These are phyloP conservation scores for Microsporum audouinii DNA, from an alignment of 2,329 filamentous ascomycete genomes.

Conservation along the genomic window DNA sequence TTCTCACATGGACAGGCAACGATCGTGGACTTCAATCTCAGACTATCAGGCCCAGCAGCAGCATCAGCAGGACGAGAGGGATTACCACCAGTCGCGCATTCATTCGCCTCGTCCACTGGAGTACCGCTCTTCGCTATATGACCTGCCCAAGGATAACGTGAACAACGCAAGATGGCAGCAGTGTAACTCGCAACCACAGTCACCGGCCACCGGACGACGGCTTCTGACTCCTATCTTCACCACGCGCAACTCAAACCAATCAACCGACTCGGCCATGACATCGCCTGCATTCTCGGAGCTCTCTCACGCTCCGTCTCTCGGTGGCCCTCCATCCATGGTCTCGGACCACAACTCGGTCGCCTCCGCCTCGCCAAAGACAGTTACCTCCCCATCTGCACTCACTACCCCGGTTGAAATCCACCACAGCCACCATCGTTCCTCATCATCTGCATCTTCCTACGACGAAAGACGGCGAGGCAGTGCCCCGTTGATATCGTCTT, in stretches of 20 bases:
- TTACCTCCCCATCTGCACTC: constrained; percentile 32
- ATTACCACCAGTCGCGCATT: not conserved
- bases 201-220: constrained; percentile 16
- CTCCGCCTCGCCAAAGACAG: constrained; percentile 46
- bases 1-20: constrained; percentile 15
- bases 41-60: not conserved
- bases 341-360: constrained; percentile 57
- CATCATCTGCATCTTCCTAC: constrained; percentile 14
- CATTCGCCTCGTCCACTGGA: constrained; percentile 1
- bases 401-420: constrained; percentile 37
- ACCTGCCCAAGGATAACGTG: not conserved
- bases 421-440: constrained; percentile 10
- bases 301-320: constrained; percentile 46
- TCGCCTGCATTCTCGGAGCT: constrained; percentile 54
- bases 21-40: constrained; percentile 28
- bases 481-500: constrained; percentile 17
- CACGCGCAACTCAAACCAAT: constrained; percentile 19
- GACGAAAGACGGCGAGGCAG: constrained; percentile 26
- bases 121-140: constrained; percentile 1
- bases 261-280: constrained; percentile 46
- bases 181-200: constrained; percentile 1
- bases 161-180: constrained; percentile 1
- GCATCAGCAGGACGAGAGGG: not conserved
- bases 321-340: constrained; percentile 54
- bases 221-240: constrained; percentile 31